Evolutionary conservation across 495 filamentous ascomycete species (phyloP).

Genomic region (Penicillium canescens): DNA sequence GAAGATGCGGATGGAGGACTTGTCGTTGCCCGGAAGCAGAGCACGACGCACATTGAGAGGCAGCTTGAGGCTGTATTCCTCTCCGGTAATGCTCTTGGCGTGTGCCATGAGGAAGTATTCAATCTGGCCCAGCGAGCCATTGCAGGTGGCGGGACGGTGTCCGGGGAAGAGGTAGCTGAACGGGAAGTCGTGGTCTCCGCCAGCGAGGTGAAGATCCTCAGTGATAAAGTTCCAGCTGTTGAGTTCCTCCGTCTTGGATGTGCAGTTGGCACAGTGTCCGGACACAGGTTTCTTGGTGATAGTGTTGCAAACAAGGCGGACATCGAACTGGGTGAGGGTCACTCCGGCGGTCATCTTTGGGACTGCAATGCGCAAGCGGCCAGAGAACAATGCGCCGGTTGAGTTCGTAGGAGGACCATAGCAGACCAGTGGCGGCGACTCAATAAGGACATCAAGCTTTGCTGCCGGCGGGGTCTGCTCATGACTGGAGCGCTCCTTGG

Average conservation of each 20-base stretch:
- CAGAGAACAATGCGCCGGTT: slow-evolving; percentile 84
- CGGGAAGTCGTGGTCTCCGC: slow-evolving; percentile 78
- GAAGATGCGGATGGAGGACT: slow-evolving; percentile 83
- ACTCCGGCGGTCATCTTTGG: slow-evolving; percentile 54
- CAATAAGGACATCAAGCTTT: slow-evolving; percentile 75
- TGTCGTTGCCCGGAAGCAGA: slow-evolving; percentile 71
- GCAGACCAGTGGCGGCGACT: slow-evolving; percentile 87
- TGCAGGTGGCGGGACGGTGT: slow-evolving; percentile 78
- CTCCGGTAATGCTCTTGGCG: slow-evolving; percentile 59
- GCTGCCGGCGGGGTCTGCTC: slow-evolving; percentile 40
- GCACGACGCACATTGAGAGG: slow-evolving; percentile 73
- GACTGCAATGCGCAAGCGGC: slow-evolving; percentile 74
- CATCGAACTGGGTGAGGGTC: slow-evolving; percentile 67
- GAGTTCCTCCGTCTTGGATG: slow-evolving; percentile 65
- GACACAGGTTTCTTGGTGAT: slow-evolving; percentile 78
- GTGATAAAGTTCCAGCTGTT: slow-evolving; percentile 77
- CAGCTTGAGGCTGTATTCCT: slow-evolving; percentile 64
- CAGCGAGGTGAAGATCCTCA: slow-evolving; percentile 61
- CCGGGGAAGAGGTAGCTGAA: slow-evolving; percentile 89
- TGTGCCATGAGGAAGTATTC: slow-evolving; percentile 79
- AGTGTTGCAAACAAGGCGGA: slow-evolving; percentile 65
- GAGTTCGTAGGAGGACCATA: slow-evolving; percentile 74
- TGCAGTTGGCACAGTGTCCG: slow-evolving; percentile 74
- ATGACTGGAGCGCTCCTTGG: slow-evolving; percentile 38
- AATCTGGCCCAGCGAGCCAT: slow-evolving; percentile 68